These are phyloP conservation scores for Sanghuangporus baumii DNA, from an alignment of 1,284 basidiomycete genomes.

Conservation along the genomic window DNA sequence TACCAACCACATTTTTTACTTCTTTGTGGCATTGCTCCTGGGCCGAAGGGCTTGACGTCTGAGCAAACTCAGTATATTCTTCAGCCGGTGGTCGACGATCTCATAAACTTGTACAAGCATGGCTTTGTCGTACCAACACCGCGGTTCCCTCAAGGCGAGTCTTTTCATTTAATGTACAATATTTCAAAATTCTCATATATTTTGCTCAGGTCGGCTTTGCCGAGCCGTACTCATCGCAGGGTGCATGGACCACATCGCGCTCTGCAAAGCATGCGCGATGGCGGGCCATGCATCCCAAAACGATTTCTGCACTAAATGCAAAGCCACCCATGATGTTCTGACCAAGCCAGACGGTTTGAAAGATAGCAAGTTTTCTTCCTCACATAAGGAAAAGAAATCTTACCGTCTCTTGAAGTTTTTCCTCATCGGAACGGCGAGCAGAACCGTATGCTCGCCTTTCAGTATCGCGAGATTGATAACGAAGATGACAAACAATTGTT, in stretches of 20 bases:
- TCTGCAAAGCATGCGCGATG: too few relatives aligned
- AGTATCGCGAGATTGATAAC: too few relatives aligned
- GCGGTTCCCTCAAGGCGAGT: slow-evolving; percentile 4
- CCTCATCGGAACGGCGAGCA: background rate
- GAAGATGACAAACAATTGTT: too few relatives aligned
- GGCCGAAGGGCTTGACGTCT: slow-evolving; percentile 11
- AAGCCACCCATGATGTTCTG: background rate
- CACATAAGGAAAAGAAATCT: background rate
- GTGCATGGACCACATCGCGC: too few relatives aligned
- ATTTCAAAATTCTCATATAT: background rate
- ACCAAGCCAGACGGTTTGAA: background rate
- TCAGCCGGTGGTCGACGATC: slow-evolving; percentile 8
- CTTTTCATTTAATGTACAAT: background rate
- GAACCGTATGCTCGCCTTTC: background rate
- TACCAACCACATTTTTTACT: slow-evolving; percentile 11
- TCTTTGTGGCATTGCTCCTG: slow-evolving; percentile 8
- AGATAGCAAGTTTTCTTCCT: background rate
- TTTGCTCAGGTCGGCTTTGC: background rate
- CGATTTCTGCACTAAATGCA: background rate
- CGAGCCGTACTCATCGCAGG: background rate
- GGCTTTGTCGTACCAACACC: slow-evolving; percentile 7
- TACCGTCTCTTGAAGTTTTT: background rate
- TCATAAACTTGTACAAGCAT: slow-evolving; percentile 5
- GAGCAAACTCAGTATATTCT: slow-evolving; percentile 15
- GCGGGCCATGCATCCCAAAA: too few relatives aligned